Conservation (phyloP, 495 filamentous ascomycete genomes). For the Astrothelium macrocarpum region DNA sequence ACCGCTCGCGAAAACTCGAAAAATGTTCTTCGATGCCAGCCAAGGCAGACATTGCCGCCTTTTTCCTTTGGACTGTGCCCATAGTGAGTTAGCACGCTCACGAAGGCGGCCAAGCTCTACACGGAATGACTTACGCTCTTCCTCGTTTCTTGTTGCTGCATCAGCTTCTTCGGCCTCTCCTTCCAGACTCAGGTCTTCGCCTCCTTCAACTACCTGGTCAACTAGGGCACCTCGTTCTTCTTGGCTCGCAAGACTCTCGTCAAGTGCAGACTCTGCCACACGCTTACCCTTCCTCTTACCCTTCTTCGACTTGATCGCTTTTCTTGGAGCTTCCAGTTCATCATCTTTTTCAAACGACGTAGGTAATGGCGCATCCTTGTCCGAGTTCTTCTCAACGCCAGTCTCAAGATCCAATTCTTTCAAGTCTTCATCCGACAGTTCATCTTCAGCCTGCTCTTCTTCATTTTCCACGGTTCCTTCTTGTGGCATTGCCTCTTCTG, state of each 20-base stretch:
- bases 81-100: neutral
- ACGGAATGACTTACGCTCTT: conserved; percentile 41
- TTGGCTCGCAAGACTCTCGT: conserved; percentile 9
- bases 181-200: conserved; percentile 7
- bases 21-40: conserved; percentile 74
- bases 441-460: conserved; percentile 18
- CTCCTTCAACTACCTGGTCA: neutral
- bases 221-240: neutral
- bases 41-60: conserved; percentile 70
- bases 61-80: conserved; percentile 63
- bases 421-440: conserved; percentile 14
- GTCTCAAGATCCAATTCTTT: conserved; percentile 12
- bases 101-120: too few relatives aligned
- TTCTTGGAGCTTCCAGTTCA: neutral
- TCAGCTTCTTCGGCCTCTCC: conserved; percentile 32
- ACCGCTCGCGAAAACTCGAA: conserved; percentile 77
- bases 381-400: neutral
- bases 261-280: conserved; percentile 11
- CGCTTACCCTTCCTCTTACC: conserved; percentile 29
- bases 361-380: neutral
- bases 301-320: conserved; percentile 20
- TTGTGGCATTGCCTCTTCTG: conserved; percentile 6
- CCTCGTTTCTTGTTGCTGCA: conserved; percentile 46
- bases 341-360: neutral
- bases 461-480: conserved; percentile 14